Evolutionary conservation across 176 grass and related monocot genomes (phyloP).

Genomic region (Zoysia pacifica): DNA sequence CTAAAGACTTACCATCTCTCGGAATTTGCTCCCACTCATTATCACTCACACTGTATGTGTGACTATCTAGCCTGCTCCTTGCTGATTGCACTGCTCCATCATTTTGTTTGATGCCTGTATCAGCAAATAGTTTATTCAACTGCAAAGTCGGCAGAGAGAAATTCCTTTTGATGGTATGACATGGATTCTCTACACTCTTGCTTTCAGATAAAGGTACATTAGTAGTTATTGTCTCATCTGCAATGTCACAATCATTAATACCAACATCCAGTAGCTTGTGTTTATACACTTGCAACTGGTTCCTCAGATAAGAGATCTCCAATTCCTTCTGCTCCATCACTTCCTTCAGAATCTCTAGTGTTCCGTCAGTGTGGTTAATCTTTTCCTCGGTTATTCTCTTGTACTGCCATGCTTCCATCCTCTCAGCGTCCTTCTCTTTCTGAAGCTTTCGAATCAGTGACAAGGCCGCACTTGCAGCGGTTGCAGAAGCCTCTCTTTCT

Average conservation of each 20-base stretch:
- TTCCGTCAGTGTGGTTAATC: conserved; percentile 65
- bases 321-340: conserved; percentile 77
- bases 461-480: conserved; percentile 66
- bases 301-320: conserved; percentile 71
- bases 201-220: conserved; percentile 36
- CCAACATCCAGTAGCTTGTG: conserved; percentile 55
- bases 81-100: conserved; percentile 28
- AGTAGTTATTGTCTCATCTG: conserved; percentile 42
- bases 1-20: conserved; percentile 23
- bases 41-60: conserved; percentile 27
- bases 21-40: conserved; percentile 37
- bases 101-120: conserved; percentile 44
- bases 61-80: conserved; percentile 37
- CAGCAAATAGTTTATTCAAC: conserved; percentile 41
- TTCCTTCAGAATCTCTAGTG: conserved; percentile 62
- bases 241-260: conserved; percentile 49
- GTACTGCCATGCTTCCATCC: conserved; percentile 95
- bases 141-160: conserved; percentile 60
- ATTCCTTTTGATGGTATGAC: conserved; percentile 59
- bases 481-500: conserved; percentile 90
- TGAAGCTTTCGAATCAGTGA: conserved; percentile 80
- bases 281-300: conserved; percentile 61
- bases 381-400: conserved; percentile 86
- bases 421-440: conserved; percentile 83
- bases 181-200: conserved; percentile 24